phyloP scores from a whole-genome alignment of 106 monocot genomes.

The Agapanthus africanus region DNA sequence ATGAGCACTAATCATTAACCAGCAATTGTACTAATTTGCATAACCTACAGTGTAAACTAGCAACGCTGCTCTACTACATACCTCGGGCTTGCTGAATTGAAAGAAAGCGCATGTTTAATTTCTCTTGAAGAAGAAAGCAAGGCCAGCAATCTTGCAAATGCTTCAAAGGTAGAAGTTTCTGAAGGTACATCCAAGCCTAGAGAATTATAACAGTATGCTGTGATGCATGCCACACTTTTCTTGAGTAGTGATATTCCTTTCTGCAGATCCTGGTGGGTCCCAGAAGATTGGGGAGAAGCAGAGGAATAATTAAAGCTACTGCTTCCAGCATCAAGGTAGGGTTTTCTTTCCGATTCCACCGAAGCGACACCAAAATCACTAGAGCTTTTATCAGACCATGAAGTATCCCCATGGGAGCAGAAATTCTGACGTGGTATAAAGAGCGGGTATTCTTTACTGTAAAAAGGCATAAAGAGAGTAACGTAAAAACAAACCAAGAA shows the following conservation, averaged over 20 bases:
- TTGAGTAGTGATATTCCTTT: conserved; percentile 91
- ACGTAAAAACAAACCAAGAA: background rate
- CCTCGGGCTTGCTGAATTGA: conserved; percentile 58
- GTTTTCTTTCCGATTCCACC: conserved; percentile 70
- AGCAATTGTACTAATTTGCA: background rate
- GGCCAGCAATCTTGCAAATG: conserved; percentile 69
- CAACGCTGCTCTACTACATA: conserved; percentile 16
- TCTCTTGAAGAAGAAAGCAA: conserved; percentile 73
- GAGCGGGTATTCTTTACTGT: conserved; percentile 88
- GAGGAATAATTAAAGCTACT: conserved; percentile 56
- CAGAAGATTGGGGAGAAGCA: conserved; percentile 61
- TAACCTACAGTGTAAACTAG: background rate
- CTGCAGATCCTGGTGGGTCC: conserved; percentile 77
- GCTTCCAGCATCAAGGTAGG: conserved; percentile 39
- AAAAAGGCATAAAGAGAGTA: background rate
- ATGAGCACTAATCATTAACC: background rate
- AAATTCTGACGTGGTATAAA: conserved; percentile 79
- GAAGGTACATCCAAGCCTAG: conserved; percentile 68
- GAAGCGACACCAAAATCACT: conserved; percentile 84
- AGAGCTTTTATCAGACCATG: conserved; percentile 76
- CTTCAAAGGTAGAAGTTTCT: conserved; percentile 90
- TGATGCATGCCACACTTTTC: conserved; percentile 94
- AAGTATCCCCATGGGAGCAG: conserved; percentile 69
- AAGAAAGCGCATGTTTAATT: conserved; percentile 40
- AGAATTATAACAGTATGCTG: conserved; percentile 71